Conservation (phyloP, 169 alveolate species). For the Plasmodium chabaudi region DNA sequence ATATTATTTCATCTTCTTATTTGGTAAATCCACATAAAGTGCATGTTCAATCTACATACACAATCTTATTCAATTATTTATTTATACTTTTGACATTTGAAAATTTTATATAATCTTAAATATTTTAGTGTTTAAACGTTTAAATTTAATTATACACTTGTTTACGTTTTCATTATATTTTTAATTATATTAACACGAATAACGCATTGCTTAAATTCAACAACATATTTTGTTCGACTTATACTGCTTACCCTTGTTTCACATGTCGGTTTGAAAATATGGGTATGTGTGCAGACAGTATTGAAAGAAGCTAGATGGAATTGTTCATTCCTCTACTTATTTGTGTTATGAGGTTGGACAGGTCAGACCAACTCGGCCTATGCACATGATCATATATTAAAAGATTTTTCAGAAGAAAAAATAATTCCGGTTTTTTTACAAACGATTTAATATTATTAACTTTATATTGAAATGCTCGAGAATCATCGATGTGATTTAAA, state of each 20-base stretch:
- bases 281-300: too few relatives aligned
- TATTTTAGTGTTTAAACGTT: too few relatives aligned
- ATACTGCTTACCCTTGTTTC: too few relatives aligned
- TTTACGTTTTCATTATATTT: not conserved
- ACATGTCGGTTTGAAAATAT: too few relatives aligned
- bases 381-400: slow-evolving; percentile 29
- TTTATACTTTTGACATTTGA: not conserved
- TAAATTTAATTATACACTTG: not conserved
- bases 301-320: too few relatives aligned
- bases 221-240: too few relatives aligned
- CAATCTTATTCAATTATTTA: not conserved
- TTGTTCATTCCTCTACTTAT: too few relatives aligned
- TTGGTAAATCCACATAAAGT: too few relatives aligned
- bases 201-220: too few relatives aligned
- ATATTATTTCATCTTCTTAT: too few relatives aligned
- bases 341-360: not conserved
- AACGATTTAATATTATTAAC: slow-evolving; percentile 7
- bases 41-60: not conserved
- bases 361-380: slow-evolving; percentile 29
- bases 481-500: slow-evolving; percentile 22
- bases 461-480: slow-evolving; percentile 19
- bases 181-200: not conserved
- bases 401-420: slow-evolving; percentile 24
- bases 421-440: slow-evolving; percentile 23
- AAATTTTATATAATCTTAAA: not conserved